Evolutionary conservation across 805 yeast species (phyloP), one percentile per base, ranked within the genome.

Genomic region (Kodamaea sagamina): DNA sequence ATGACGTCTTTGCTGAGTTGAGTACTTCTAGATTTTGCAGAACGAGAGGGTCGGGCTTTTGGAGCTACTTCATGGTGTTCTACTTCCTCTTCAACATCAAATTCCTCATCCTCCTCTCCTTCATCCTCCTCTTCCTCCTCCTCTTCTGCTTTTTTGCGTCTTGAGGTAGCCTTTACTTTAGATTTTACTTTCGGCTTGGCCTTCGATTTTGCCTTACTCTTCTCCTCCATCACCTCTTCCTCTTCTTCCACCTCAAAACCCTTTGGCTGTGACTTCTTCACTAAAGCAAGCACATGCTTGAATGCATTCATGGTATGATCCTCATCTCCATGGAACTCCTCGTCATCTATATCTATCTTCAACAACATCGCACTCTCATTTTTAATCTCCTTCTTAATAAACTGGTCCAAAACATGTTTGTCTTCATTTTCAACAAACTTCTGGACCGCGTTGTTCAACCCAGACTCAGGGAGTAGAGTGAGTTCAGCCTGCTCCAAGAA

Each of bases 371-470:
- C 67, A 12, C 80, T 68, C 50, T 81, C 85, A 24, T 68, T 72
- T 7, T 63, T 66, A 35, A 82, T 65, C 51, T 84, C 88, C 18
- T 63, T 59, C 34, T 77, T 77, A 17, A 86, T 75, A 52, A 78
- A 84, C n/a, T 73, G 77, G 32, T 77, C 79, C 39, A 92, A 65
- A 0, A 90, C 81, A 26, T 71, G 67, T 55, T 84, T 86, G 59
- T 90, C 96, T 47, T 89, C 97, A 50, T 86, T 88, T 34, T 84
- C 89, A 3, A 93, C 82, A 58, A 81, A 85, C 43, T 74, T 75
- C 41, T 77, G 75, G 1, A 93, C 77, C 0, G 95, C 92, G 25
- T 81, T 79, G 38, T 80, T 79, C 59, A 90, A 74, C 0, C 93
- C 95, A 8, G 69, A 62, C 50, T 86, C 92, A 0, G 89, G 86